phyloP scores from a whole-genome alignment of 441 rosid species.

The Gossypium trilobum region DNA sequence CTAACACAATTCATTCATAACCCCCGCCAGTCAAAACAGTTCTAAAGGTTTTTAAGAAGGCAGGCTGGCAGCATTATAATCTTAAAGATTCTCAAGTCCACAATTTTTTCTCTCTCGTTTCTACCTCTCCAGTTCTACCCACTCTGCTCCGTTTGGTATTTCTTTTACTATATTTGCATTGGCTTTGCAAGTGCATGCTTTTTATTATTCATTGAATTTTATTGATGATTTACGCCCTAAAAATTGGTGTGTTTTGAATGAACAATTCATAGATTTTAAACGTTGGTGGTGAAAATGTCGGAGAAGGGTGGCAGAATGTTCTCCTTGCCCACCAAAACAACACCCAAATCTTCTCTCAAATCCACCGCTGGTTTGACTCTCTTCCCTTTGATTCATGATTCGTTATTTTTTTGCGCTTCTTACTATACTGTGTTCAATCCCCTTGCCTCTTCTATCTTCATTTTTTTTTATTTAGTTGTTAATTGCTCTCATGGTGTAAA shows the following conservation, averaged over 20 bases:
- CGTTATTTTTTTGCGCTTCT: not conserved
- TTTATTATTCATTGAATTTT: not conserved
- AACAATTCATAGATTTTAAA: not conserved
- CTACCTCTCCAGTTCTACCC: not conserved
- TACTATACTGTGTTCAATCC: not conserved
- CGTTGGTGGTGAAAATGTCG: conserved; percentile 19
- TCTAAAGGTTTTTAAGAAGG: not conserved
- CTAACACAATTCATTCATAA: too few relatives aligned
- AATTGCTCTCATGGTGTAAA: not conserved
- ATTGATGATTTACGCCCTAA: not conserved
- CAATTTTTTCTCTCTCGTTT: not conserved
- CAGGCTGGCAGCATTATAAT: not conserved
- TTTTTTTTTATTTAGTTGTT: not conserved
- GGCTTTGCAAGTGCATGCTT: not conserved
- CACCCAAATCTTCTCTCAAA: conserved; percentile 26
- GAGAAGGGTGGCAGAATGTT: conserved; percentile 55
- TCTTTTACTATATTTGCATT: not conserved
- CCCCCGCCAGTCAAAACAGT: too few relatives aligned
- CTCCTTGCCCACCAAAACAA: conserved; percentile 28
- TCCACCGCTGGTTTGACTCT: conserved; percentile 20
- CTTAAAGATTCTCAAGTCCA: too few relatives aligned
- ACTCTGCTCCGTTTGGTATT: not conserved
- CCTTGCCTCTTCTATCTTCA: not conserved
- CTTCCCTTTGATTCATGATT: not conserved
- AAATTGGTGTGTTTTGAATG: not conserved